Percentiles rank a stretch among this genome's conserved stretches.
Conservation (phyloP, 2,329 filamentous ascomycete species). For the Nemania diffusa region DNA sequence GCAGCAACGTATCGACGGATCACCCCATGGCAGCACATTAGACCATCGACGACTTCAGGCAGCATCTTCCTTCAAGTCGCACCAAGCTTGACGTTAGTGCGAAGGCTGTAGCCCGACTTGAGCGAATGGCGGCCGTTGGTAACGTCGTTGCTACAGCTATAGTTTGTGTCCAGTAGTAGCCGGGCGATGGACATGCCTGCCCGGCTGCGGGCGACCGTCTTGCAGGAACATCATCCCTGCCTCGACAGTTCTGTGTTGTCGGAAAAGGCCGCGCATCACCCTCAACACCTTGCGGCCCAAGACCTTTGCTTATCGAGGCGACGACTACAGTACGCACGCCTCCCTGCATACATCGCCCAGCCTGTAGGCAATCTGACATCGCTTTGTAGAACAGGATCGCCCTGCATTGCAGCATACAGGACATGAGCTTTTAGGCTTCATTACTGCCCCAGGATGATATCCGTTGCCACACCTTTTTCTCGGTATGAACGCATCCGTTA, state of each 20-base stretch:
- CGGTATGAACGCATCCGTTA: slow-evolving; percentile 15
- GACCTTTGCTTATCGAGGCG: slow-evolving; percentile 23
- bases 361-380: slow-evolving; percentile 22
- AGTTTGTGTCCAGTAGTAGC: slow-evolving; percentile 29
- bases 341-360: slow-evolving; percentile 18
- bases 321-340: slow-evolving; percentile 19
- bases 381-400: slow-evolving; percentile 15
- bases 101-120: slow-evolving; percentile 28
- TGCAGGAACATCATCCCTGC: slow-evolving; percentile 35
- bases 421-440: slow-evolving; percentile 22
- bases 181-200: slow-evolving; percentile 32
- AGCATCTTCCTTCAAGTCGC: slow-evolving; percentile 31
- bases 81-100: slow-evolving; percentile 33
- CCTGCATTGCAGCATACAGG: slow-evolving; percentile 18
- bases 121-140: slow-evolving; percentile 31
- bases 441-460: slow-evolving; percentile 7
- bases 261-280: slow-evolving; percentile 33
- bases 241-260: slow-evolving; percentile 28
- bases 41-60: slow-evolving; percentile 30
- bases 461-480: slow-evolving; percentile 17
- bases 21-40: slow-evolving; percentile 27
- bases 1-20: slow-evolving; percentile 27
- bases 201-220: slow-evolving; percentile 30
- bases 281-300: slow-evolving; percentile 28
- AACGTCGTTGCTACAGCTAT: slow-evolving; percentile 26